These are phyloP conservation scores for Trametes punicea DNA, from an alignment of 768 basidiomycete genomes.

Conservation along the genomic window DNA sequence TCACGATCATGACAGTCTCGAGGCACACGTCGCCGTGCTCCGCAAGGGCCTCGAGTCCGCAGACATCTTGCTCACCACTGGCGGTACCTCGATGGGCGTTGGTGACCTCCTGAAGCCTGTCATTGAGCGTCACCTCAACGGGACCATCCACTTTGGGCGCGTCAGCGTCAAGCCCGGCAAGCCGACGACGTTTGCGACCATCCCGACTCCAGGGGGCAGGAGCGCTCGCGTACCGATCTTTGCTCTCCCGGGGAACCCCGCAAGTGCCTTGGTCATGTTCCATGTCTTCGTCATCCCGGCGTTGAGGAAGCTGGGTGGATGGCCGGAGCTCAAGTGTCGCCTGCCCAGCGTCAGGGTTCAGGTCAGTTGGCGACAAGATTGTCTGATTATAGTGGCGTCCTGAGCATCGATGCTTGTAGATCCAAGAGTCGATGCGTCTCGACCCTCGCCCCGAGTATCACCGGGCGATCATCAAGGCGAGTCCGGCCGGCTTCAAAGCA, in stretches of 20 bases:
- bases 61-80: constrained; percentile 80
- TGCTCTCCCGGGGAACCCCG: constrained; percentile 87
- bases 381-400: neutral
- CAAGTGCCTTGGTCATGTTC: constrained; percentile 83
- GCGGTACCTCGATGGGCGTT: constrained; percentile 90
- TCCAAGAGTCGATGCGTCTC: constrained; percentile 59
- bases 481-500: constrained; percentile 50
- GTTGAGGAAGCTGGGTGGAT: constrained; percentile 68
- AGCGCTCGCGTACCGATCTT: constrained; percentile 59
- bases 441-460: constrained; percentile 83
- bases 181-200: constrained; percentile 85
- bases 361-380: constrained; percentile 40
- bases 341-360: constrained; percentile 61
- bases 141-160: constrained; percentile 81
- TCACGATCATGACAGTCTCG: constrained; percentile 38
- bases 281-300: constrained; percentile 83
- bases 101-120: constrained; percentile 85
- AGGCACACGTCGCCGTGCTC: constrained; percentile 57
- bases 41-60: constrained; percentile 53
- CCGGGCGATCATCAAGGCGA: constrained; percentile 59
- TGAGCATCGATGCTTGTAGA: constrained; percentile 31
- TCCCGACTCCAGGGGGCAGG: constrained; percentile 42
- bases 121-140: constrained; percentile 73
- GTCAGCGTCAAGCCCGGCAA: constrained; percentile 75
- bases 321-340: constrained; percentile 47